Evolutionary conservation across 169 alveolate genomes (phyloP).

Genomic region (Cryptosporidium meleagridis): DNA sequence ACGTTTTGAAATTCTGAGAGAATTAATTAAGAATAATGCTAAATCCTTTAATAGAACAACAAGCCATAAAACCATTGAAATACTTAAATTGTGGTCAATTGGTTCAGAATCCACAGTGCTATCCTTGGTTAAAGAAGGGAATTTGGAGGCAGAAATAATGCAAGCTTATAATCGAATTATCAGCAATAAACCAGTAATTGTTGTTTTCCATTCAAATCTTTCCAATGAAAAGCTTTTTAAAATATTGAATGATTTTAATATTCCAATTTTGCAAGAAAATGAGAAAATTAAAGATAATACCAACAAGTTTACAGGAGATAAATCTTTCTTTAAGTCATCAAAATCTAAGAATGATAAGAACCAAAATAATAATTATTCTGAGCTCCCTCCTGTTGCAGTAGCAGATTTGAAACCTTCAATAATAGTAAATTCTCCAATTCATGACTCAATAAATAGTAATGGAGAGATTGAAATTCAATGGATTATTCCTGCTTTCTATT

Average conservation of each 20-base stretch:
- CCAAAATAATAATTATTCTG: background rate
- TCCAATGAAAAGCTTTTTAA: conserved; percentile 31
- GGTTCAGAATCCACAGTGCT: conserved; percentile 30
- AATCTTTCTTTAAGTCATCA: background rate
- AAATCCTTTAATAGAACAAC: conserved; percentile 15
- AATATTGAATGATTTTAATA: conserved; percentile 27
- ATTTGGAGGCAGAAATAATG: conserved; percentile 40
- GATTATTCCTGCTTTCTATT: conserved; percentile 52
- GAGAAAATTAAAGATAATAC: background rate
- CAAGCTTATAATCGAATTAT: conserved; percentile 51
- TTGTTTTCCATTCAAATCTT: conserved; percentile 38
- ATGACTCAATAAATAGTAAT: background rate
- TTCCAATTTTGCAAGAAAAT: conserved; percentile 28
- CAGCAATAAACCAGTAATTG: background rate
- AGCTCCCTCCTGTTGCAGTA: conserved; percentile 7
- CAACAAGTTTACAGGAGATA: background rate
- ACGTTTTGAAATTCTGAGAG: conserved; percentile 64
- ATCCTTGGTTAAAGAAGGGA: conserved; percentile 43
- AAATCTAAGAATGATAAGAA: background rate
- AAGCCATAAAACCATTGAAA: conserved; percentile 25
- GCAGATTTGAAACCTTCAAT: conserved; percentile 38
- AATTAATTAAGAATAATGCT: conserved; percentile 5
- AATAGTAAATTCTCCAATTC: conserved; percentile 8
- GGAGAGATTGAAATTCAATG: conserved; percentile 68
- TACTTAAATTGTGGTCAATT: conserved; percentile 31